Evolutionary conservation across 192 early-diverging fungal genomes (phyloP), one percentile per base, ranked within the genome.

Genomic region (Backusella westeae): DNA sequence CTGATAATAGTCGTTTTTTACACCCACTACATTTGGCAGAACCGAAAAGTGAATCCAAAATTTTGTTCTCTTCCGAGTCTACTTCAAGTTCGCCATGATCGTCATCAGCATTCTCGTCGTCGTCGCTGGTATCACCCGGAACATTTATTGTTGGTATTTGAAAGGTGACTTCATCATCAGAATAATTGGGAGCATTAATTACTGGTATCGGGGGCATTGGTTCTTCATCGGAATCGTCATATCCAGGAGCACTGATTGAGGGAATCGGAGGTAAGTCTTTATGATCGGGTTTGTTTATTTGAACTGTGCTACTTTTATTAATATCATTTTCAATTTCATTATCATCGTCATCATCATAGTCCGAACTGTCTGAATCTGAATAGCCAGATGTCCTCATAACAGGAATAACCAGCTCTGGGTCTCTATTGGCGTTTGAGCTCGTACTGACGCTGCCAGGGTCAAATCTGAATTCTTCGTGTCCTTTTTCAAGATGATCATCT

Each of bases 11-110:
- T 14, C 83, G 73, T 67, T 87, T 78, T 17, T 82, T 72, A 52
- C 88, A 89, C 23, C 83, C 84, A 0, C 77, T 78, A 49, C 88
- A 89, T 15, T 66, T 67, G 14, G 74, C 38, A 32, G 71, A 68
- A 32, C 67, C 52, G 15, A 71, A 71, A 9, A 75, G 44, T 17
- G 78, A 67, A 35, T 73, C 69, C 26, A 44, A 44, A 26, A 70
- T 44, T 6, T 7, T 14, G 23, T 42, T 39, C 8, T 42, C 14
- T 14, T 71, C 23, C 23, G 38, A 42, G 3, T 34, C n/a, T 69
- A 15, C 21, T 34, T n/a, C 21, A 44, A 44, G 12, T 36, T 36
- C 35, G 2, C 8, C 10, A 15, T 71, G 26, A 10, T n/a, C 10
- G 2, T 71, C 39, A 10, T 32, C 23, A 9, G 38, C 38, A 10